phyloP scores from a whole-genome alignment of 345 rosid species.

The Firmiana major region DNA sequence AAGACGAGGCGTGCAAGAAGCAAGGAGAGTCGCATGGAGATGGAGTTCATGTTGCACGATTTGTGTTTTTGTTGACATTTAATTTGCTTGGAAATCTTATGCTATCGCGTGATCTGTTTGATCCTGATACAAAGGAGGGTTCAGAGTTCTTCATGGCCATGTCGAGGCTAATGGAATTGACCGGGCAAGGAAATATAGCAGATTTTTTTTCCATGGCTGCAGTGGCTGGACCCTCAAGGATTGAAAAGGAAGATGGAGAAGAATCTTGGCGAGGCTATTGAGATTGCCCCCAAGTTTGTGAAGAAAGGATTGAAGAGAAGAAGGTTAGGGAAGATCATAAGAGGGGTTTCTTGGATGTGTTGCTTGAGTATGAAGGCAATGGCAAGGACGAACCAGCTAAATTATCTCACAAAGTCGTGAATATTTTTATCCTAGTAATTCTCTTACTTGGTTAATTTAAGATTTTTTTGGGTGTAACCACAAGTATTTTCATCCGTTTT shows the following conservation, averaged over 20 bases:
- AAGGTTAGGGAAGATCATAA: not conserved
- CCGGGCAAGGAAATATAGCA: slow-evolving; percentile 35
- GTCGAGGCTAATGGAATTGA: slow-evolving; percentile 33
- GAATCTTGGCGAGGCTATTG: slow-evolving; percentile 47
- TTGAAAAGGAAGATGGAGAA: slow-evolving; percentile 42
- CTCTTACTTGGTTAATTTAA: not conserved
- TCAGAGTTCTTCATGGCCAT: slow-evolving; percentile 30
- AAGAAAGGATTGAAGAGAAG: slow-evolving; percentile 29
- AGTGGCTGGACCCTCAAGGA: slow-evolving; percentile 52
- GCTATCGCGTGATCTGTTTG: slow-evolving; percentile 50
- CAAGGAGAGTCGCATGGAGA: not conserved
- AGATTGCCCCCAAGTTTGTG: slow-evolving; percentile 38
- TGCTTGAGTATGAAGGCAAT: slow-evolving; percentile 46
- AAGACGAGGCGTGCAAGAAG: slow-evolving; percentile 23
- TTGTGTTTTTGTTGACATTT: slow-evolving; percentile 39
- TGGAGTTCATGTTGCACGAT: slow-evolving; percentile 35
- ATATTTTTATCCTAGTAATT: slow-evolving; percentile 47
- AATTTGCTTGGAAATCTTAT: slow-evolving; percentile 52
- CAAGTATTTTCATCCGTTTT: too few relatives aligned
- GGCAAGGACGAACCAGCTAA: slow-evolving; percentile 45
- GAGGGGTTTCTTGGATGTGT: slow-evolving; percentile 47
- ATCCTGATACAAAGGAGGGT: slow-evolving; percentile 33
- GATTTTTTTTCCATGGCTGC: slow-evolving; percentile 46
- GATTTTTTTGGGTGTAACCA: too few relatives aligned
- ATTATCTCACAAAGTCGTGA: slow-evolving; percentile 30